A percentile compares a stretch with the other conserved stretches of the same genome.
phyloP scores from a whole-genome alignment of 2,329 filamentous ascomycete species.

The Huntiella abstrusa region DNA sequence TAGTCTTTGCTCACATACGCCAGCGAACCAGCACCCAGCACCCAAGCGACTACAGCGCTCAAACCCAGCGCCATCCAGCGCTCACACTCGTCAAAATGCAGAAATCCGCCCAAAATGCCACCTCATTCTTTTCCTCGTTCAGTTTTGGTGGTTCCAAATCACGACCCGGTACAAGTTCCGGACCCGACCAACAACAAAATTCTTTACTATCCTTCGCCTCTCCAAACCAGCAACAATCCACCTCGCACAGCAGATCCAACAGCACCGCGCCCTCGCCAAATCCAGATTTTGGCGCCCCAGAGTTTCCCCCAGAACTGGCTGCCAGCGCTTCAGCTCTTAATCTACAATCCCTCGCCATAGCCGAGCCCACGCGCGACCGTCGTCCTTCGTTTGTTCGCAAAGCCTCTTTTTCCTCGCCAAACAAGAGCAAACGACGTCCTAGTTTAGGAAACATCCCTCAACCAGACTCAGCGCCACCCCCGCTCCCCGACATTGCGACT shows the following conservation, averaged over 20 bases:
- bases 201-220: conserved; percentile 1
- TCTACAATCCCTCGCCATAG: neutral
- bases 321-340: conserved; percentile 9
- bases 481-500: conserved; percentile 34
- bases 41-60: neutral
- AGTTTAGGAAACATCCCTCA: conserved; percentile 25
- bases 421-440: conserved; percentile 20
- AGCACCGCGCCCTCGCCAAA: conserved; percentile 10
- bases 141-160: conserved; percentile 16
- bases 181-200: conserved; percentile 11
- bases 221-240: conserved; percentile 9
- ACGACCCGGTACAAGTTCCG: conserved; percentile 21
- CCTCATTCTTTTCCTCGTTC: conserved; percentile 19
- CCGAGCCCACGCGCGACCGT: conserved; percentile 24
- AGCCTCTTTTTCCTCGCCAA: conserved; percentile 27
- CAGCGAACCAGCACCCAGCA: too few species aligned
- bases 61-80: neutral
- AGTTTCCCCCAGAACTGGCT: conserved; percentile 10
- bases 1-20: too few species aligned
- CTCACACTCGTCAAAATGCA: conserved; percentile 6
- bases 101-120: conserved; percentile 16
- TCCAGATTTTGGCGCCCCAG: conserved; percentile 11
- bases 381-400: conserved; percentile 30
- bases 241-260: conserved; percentile 11
- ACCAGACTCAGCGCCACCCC: conserved; percentile 30